These are phyloP conservation scores for Verticillium tricorpus DNA, from an alignment of 2,329 filamentous ascomycete species.

Conservation along the genomic window DNA sequence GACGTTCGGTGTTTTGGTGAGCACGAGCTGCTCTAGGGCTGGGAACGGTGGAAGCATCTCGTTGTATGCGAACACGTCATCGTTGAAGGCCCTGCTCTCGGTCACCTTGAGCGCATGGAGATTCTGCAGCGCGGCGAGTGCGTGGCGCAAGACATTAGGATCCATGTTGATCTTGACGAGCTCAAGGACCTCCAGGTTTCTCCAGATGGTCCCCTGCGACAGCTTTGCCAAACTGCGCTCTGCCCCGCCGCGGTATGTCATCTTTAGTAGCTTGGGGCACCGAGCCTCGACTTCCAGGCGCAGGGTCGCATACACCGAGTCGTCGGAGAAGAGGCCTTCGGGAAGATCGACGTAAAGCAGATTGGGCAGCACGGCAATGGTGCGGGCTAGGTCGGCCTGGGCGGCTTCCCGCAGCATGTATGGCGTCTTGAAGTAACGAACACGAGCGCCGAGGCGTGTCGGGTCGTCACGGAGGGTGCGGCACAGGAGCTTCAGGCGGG, in stretches of 20 bases:
- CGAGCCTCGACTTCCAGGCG: constrained; percentile 79
- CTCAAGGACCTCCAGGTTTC: constrained; percentile 68
- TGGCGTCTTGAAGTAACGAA: constrained; percentile 79
- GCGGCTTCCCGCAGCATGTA: constrained; percentile 92
- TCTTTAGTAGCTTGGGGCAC: constrained; percentile 81
- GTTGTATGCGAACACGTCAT: constrained; percentile 68
- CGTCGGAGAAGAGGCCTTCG: constrained; percentile 80
- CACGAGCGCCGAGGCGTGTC: constrained; percentile 60
- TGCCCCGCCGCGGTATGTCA: constrained; percentile 75
- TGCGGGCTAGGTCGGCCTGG: constrained; percentile 78
- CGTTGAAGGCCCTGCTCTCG: constrained; percentile 65
- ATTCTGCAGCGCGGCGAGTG: constrained; percentile 60
- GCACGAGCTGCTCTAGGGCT: constrained; percentile 65
- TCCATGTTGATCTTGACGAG: constrained; percentile 65
- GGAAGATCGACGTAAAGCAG: constrained; percentile 87
- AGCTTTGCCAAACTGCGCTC: constrained; percentile 74
- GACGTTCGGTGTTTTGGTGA: constrained; percentile 67
- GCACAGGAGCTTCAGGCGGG: constrained; percentile 72
- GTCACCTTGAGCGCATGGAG: constrained; percentile 73
- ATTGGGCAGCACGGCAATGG: constrained; percentile 79
- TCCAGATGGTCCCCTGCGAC: constrained; percentile 61
- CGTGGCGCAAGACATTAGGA: constrained; percentile 64
- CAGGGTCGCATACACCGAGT: constrained; percentile 68
- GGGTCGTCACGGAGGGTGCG: constrained; percentile 77
- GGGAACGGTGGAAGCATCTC: constrained; percentile 69